These are phyloP conservation scores for Mycena metata DNA, from an alignment of 768 basidiomycete genomes.

Conservation along the genomic window DNA sequence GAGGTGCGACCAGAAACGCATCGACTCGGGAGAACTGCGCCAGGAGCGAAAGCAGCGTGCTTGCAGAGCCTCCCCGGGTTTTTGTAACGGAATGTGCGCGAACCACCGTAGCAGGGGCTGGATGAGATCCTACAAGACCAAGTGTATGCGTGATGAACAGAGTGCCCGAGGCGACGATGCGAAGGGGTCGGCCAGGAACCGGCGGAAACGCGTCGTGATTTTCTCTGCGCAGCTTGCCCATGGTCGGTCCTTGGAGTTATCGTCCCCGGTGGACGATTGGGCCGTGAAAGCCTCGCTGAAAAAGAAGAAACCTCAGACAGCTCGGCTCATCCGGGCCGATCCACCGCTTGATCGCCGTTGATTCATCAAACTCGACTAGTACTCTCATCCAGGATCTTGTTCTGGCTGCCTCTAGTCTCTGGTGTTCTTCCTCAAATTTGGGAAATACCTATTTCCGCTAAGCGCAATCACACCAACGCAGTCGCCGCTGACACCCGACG, in stretches of 20 bases:
- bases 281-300: too few relatives aligned
- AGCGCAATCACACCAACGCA: too few relatives aligned
- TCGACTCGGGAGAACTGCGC: conserved; percentile 79
- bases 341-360: too few relatives aligned
- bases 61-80: conserved; percentile 79
- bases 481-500: too few relatives aligned
- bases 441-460: too few relatives aligned
- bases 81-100: conserved; percentile 82
- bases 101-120: conserved; percentile 66
- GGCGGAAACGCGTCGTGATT: conserved; percentile 49
- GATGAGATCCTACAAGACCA: conserved; percentile 66
- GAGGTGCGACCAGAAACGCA: conserved; percentile 78
- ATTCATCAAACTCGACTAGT: too few relatives aligned
- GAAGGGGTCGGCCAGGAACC: conserved; percentile 58
- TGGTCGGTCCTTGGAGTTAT: conserved; percentile 37
- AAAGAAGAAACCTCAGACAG: too few relatives aligned
- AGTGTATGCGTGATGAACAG: conserved; percentile 85
- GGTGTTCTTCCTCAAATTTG: too few relatives aligned
- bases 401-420: too few relatives aligned
- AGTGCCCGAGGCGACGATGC: conserved; percentile 84
- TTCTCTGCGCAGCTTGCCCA: conserved; percentile 65
- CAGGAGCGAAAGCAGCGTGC: conserved; percentile 75
- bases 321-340: too few relatives aligned
- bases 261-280: too few relatives aligned
- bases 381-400: too few relatives aligned